phyloP scores from a whole-genome alignment of 2,329 filamentous ascomycete species.

The Cladosporium sphaerospermum region DNA sequence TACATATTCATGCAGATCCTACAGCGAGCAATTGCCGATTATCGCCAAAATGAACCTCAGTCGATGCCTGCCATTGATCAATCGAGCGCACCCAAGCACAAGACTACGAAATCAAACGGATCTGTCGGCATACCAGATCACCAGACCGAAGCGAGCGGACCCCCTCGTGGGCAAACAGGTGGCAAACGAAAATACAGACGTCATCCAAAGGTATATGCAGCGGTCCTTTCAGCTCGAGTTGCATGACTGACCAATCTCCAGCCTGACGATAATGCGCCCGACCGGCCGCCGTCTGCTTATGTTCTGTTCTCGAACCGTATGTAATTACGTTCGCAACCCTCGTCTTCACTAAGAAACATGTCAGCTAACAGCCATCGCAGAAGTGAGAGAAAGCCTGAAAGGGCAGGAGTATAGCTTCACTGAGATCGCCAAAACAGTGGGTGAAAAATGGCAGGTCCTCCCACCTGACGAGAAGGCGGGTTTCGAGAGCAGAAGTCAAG shows the following conservation, averaged over 20 bases:
- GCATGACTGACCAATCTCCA: constrained; percentile 28
- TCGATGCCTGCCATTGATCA: neutral
- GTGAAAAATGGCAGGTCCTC: constrained; percentile 78
- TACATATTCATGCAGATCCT: constrained; percentile 55
- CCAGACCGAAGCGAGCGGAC: neutral
- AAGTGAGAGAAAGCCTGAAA: constrained; percentile 71
- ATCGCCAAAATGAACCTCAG: constrained; percentile 47
- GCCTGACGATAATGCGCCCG: constrained; percentile 73
- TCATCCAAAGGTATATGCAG: constrained; percentile 61
- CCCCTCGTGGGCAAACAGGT: constrained; percentile 9
- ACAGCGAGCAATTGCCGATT: constrained; percentile 75
- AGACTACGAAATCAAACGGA: neutral
- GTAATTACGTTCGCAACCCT: constrained; percentile 27
- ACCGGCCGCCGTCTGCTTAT: constrained; percentile 74
- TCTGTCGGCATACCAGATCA: neutral
- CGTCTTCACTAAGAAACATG: neutral
- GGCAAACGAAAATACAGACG: constrained; percentile 69
- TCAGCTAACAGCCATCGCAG: constrained; percentile 33
- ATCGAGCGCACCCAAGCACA: neutral
- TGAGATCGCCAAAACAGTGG: constrained; percentile 95
- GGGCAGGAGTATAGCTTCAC: constrained; percentile 74
- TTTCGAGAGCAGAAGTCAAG: constrained; percentile 65
- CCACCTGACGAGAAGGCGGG: constrained; percentile 61
- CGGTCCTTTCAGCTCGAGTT: constrained; percentile 20
- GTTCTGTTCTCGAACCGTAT: constrained; percentile 79